Evolutionary conservation across 2,329 filamentous ascomycete genomes (phyloP).

Genomic region (Beauveria rudraprayagi): DNA sequence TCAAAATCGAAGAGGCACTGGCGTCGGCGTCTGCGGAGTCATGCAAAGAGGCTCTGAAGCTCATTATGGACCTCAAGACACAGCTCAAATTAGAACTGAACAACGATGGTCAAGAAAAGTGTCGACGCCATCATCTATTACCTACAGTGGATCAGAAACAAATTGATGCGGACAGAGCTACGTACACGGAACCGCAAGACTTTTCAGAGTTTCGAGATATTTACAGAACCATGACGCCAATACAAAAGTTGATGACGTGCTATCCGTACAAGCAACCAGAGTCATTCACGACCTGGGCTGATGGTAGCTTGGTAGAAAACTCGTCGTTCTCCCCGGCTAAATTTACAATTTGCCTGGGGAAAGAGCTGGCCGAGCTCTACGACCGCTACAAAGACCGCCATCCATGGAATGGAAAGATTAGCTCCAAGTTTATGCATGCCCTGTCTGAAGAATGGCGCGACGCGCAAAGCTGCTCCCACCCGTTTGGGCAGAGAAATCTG

Average conservation of each 20-base stretch:
- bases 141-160: neutral
- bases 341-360: neutral
- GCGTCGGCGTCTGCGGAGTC: conserved; percentile 11
- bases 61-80: neutral
- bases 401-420: neutral
- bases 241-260: conserved; percentile 22
- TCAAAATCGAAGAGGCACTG: conserved; percentile 18
- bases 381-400: neutral
- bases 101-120: neutral
- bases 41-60: neutral
- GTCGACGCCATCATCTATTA: neutral
- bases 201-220: conserved; percentile 18
- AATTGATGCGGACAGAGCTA: conserved; percentile 27
- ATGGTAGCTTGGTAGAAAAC: too few relatives aligned
- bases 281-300: neutral
- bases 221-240: conserved; percentile 20
- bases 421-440: neutral
- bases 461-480: neutral
- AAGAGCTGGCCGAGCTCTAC: neutral
- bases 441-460: neutral
- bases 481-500: neutral
- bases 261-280: neutral
- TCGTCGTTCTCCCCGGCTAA: neutral
- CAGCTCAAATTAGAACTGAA: neutral
- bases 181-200: conserved; percentile 27